These are phyloP conservation scores for Neckera pumila DNA, from an alignment of 225 moss, liverwort and hornwort species.

Conservation along the genomic window DNA sequence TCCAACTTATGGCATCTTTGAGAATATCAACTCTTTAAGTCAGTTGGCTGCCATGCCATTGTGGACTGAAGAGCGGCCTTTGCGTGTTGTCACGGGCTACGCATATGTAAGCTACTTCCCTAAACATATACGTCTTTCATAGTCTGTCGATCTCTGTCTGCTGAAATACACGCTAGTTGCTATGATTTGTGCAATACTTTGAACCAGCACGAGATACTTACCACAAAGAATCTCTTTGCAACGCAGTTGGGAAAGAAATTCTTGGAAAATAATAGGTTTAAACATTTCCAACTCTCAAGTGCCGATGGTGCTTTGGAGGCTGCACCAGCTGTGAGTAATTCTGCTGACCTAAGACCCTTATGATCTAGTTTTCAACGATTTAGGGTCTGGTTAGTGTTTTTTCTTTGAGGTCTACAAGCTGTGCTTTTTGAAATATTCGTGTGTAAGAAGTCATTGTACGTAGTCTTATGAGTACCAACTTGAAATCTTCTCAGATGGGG, in stretches of 20 bases:
- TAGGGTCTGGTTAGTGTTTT: background rate
- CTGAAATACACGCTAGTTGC: background rate
- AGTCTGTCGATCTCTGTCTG: background rate
- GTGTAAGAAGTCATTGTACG: background rate
- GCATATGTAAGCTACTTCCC: constrained; percentile 26
- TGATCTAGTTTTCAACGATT: background rate
- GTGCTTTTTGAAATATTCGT: background rate
- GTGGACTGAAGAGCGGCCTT: constrained; percentile 66
- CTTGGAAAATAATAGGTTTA: constrained; percentile 53
- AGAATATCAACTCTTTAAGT: constrained; percentile 43
- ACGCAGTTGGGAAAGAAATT: constrained; percentile 66
- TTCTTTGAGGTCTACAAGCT: background rate
- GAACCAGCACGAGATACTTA: background rate
- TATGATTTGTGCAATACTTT: background rate
- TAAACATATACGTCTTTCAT: background rate
- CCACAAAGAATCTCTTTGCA: background rate
- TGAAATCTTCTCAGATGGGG: constrained; percentile 62
- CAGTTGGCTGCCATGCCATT: constrained; percentile 72
- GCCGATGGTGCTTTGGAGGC: constrained; percentile 96
- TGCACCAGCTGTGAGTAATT: constrained; percentile 64
- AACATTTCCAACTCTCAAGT: constrained; percentile 59
- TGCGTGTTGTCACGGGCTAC: constrained; percentile 67
- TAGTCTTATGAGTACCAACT: background rate
- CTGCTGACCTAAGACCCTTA: background rate
- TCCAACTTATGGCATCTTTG: constrained; percentile 86